Conservation (phyloP, 2,329 filamentous ascomycete genomes). For the Phaeophleospora eucalypticola region DNA sequence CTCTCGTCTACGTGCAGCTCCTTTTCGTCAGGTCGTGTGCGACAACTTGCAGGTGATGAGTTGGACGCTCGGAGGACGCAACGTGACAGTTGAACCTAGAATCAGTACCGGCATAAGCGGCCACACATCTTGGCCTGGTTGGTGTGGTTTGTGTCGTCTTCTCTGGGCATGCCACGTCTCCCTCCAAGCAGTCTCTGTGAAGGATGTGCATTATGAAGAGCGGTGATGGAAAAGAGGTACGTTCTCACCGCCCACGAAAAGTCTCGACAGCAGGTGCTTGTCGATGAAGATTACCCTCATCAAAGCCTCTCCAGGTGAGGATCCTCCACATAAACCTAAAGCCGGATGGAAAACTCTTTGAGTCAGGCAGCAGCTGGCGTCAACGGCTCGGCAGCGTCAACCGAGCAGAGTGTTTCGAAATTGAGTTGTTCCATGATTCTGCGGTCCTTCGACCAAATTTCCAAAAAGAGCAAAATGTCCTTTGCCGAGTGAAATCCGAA, state of each 20-base stretch:
- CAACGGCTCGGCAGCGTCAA: constrained; percentile 1
- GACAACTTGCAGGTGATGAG: background rate
- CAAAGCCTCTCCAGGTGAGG: background rate
- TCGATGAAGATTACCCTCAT: background rate
- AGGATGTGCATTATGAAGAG: constrained; percentile 1
- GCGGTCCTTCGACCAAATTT: constrained; percentile 1
- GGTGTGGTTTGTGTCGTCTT: background rate
- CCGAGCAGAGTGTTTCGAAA: background rate
- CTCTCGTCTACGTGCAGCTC: background rate
- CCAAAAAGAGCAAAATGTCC: background rate
- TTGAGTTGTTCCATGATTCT: constrained; percentile 8
- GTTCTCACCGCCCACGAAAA: background rate
- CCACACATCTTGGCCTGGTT: background rate
- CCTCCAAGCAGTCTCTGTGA: background rate
- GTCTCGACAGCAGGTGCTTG: background rate
- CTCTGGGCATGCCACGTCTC: background rate
- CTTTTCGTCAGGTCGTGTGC: background rate
- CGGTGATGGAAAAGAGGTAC: background rate
- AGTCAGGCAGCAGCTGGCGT: background rate
- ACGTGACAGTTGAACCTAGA: constrained; percentile 2
- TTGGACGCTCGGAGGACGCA: background rate
- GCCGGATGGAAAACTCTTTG: background rate
- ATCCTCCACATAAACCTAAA: background rate
- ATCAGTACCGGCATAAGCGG: constrained; percentile 1
- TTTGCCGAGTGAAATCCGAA: constrained; percentile 6